Evolutionary conservation across 2,329 filamentous ascomycete species (phyloP).

Genomic region (Scedosporium boydii): DNA sequence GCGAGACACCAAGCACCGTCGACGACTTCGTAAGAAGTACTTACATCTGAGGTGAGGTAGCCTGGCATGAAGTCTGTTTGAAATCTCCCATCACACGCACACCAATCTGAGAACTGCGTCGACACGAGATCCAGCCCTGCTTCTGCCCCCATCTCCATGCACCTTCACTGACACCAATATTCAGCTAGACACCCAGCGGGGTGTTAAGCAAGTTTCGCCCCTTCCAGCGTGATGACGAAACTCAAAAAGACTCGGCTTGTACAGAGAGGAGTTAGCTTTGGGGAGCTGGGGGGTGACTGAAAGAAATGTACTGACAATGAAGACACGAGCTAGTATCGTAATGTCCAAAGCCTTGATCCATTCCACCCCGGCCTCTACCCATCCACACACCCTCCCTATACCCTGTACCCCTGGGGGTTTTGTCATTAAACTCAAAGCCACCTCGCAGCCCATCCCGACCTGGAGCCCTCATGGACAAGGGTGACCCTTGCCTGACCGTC

Average conservation of each 20-base stretch:
- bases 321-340: neutral
- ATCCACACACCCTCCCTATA: conserved; percentile 3
- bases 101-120: too few relatives aligned
- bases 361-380: neutral
- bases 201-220: neutral
- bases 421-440: conserved; percentile 8
- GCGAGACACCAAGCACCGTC: too few relatives aligned
- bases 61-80: too few relatives aligned
- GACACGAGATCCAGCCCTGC: neutral
- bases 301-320: neutral
- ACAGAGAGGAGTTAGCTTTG: neutral
- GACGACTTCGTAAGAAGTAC: too few relatives aligned
- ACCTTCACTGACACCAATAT: neutral
- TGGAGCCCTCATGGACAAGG: conserved; percentile 1
- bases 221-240: neutral
- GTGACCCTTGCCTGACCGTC: conserved; percentile 1
- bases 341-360: neutral
- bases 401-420: conserved; percentile 1
- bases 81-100: too few relatives aligned
- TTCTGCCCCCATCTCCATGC: neutral
- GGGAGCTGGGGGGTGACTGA: neutral
- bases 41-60: too few relatives aligned
- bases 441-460: conserved; percentile 5
- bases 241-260: neutral
- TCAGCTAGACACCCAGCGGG: neutral